Evolutionary conservation across 176 grass and related monocot genomes (phyloP).

Genomic region (Ensete ventricosum): DNA sequence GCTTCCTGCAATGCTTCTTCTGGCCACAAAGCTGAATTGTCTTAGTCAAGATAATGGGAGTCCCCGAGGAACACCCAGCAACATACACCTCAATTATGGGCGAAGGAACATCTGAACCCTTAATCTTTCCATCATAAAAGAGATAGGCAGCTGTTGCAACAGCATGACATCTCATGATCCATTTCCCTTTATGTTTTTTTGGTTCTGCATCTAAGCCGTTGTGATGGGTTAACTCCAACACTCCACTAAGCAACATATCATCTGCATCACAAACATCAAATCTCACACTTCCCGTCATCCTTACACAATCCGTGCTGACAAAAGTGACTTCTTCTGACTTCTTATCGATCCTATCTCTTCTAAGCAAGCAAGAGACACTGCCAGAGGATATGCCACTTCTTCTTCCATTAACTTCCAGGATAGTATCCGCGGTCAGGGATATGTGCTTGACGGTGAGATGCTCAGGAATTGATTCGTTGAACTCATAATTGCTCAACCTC

Average conservation of each 20-base stretch:
- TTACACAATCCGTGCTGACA: conserved; percentile 45
- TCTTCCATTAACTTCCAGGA: conserved; percentile 29
- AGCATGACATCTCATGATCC: conserved; percentile 50
- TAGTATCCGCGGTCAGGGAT: conserved; percentile 45
- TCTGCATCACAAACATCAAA: conserved; percentile 48
- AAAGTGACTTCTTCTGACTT: conserved; percentile 43
- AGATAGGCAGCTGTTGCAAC: conserved; percentile 27
- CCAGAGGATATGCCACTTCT: conserved; percentile 10
- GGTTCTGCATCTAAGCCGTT: neutral
- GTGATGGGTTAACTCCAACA: conserved; percentile 36
- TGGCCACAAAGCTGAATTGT: conserved; percentile 6
- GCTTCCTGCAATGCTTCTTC: neutral
- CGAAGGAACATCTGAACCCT: conserved; percentile 34
- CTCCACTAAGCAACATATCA: conserved; percentile 45
- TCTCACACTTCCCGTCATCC: conserved; percentile 52
- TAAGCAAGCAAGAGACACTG: conserved; percentile 36
- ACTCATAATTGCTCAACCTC: conserved; percentile 55
- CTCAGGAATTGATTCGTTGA: conserved; percentile 39
- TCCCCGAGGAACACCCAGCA: conserved; percentile 9
- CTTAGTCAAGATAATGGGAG: conserved; percentile 21
- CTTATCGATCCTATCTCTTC: conserved; percentile 30
- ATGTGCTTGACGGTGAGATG: conserved; percentile 47
- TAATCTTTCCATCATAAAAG: conserved; percentile 54
- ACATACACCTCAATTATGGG: conserved; percentile 71
- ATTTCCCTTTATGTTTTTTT: conserved; percentile 18